phyloP scores from a whole-genome alignment of 1,284 basidiomycete genomes.

The Trichosporon coremiiforme region DNA sequence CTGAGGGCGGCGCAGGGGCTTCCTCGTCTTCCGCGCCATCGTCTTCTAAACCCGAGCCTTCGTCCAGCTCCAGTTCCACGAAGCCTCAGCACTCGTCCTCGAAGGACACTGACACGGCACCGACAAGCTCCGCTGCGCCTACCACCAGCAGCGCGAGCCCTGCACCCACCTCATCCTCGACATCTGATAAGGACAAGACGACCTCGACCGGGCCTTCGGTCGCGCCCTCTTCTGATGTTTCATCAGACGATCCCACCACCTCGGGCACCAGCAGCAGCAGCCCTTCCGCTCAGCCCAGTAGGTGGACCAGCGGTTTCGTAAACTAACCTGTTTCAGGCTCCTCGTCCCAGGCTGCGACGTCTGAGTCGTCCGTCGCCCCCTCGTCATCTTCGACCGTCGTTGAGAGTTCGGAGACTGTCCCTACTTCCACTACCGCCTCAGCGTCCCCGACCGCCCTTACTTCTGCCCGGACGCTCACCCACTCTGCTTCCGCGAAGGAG shows the following conservation, averaged over 20 bases:
- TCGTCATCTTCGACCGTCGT: background rate
- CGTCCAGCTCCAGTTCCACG: background rate
- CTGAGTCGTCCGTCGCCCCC: background rate
- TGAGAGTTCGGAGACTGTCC: background rate
- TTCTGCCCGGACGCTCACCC: background rate
- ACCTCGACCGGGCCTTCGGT: background rate
- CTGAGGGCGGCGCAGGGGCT: background rate
- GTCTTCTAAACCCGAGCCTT: background rate
- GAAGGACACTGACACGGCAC: background rate
- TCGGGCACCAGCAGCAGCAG: background rate
- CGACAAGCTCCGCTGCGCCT: background rate
- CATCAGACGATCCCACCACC: background rate
- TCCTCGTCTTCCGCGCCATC: background rate
- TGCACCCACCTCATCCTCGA: background rate
- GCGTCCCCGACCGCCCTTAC: background rate
- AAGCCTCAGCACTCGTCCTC: background rate
- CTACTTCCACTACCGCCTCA: background rate
- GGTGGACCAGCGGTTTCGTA: background rate
- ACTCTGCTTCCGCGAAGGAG: background rate
- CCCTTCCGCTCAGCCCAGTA: background rate
- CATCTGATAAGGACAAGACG: background rate
- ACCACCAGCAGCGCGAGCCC: background rate
- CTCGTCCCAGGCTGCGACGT: background rate
- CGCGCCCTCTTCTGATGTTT: background rate
- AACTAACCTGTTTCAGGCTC: slow-evolving; percentile 1